Evolutionary conservation across 176 grass and related monocot species (phyloP).

Genomic region (Oryza glaberrima): DNA sequence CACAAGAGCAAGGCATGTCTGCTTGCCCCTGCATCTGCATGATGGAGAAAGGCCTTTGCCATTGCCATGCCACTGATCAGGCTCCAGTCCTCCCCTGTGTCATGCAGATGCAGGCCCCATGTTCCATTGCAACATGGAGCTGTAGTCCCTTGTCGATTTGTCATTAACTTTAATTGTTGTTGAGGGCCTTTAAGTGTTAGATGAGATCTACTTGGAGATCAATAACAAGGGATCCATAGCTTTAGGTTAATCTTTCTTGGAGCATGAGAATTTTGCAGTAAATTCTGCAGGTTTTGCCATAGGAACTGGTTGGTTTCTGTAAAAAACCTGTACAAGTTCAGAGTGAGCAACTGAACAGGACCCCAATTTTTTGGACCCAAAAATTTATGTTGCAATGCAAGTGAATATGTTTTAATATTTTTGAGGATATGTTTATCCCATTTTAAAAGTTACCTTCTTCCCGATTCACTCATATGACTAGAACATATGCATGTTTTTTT

Average conservation of each 20-base stretch:
- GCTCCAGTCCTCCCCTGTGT: constrained; percentile 5
- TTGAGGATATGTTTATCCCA: too few species aligned
- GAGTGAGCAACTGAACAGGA: too few species aligned
- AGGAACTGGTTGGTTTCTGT: neutral
- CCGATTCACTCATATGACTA: too few species aligned
- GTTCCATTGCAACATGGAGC: neutral
- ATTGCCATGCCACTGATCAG: neutral
- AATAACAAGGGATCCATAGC: neutral
- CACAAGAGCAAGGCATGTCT: constrained; percentile 52
- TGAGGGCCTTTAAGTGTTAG: neutral
- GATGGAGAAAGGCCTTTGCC: constrained; percentile 15
- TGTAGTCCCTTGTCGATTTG: neutral
- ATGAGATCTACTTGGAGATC: constrained; percentile 6
- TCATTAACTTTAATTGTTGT: neutral
- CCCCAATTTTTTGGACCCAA: too few species aligned
- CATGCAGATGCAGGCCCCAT: constrained; percentile 7
- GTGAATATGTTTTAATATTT: too few species aligned
- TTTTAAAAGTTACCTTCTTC: too few species aligned
- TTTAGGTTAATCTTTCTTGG: neutral
- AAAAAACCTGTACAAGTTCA: too few species aligned
- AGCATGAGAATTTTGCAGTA: neutral
- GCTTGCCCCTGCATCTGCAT: constrained; percentile 30
- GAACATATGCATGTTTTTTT: too few species aligned
- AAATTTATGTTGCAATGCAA: too few species aligned
- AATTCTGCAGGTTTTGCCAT: neutral